A percentile compares a stretch with the other conserved stretches of the same genome.
phyloP scores from a whole-genome alignment of 2,329 filamentous ascomycete species.

The Colletotrichum paranaense region DNA sequence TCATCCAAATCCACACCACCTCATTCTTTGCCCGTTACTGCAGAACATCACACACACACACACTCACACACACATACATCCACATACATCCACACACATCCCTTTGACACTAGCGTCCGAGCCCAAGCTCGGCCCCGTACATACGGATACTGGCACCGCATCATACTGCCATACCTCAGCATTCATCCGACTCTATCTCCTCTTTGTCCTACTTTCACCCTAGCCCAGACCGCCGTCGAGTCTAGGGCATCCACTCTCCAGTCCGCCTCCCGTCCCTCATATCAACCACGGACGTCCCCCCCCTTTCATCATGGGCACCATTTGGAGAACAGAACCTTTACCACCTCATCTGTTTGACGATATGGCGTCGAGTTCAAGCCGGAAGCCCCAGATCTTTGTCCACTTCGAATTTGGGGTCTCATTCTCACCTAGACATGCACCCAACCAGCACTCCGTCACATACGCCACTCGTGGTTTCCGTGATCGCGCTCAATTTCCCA shows the following conservation, averaged over 20 bases:
- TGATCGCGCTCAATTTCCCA: conserved; percentile 55
- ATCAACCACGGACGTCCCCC: conserved; percentile 24
- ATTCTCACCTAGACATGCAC: conserved; percentile 56
- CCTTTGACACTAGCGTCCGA: conserved; percentile 30
- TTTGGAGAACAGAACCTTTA: conserved; percentile 36
- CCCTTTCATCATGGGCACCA: conserved; percentile 38
- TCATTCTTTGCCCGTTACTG: not conserved
- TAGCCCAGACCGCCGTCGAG: conserved; percentile 30
- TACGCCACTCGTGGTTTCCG: conserved; percentile 60
- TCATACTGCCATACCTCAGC: conserved; percentile 5
- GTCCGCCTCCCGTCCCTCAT: conserved; percentile 18
- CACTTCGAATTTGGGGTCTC: conserved; percentile 65
- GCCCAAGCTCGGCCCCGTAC: conserved; percentile 29
- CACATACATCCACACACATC: not conserved
- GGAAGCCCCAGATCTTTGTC: conserved; percentile 59
- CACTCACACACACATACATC: too few relatives aligned
- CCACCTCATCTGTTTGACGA: conserved; percentile 40
- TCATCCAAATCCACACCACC: not conserved
- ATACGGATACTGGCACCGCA: conserved; percentile 9
- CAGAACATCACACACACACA: conserved; percentile 7
- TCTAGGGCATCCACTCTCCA: conserved; percentile 8
- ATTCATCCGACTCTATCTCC: conserved; percentile 32
- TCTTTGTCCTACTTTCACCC: conserved; percentile 26
- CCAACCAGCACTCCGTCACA: conserved; percentile 57
- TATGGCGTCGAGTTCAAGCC: conserved; percentile 41